Evolutionary conservation across 768 basidiomycete genomes (phyloP).

Genomic region (Tricholoma furcatifolium): DNA sequence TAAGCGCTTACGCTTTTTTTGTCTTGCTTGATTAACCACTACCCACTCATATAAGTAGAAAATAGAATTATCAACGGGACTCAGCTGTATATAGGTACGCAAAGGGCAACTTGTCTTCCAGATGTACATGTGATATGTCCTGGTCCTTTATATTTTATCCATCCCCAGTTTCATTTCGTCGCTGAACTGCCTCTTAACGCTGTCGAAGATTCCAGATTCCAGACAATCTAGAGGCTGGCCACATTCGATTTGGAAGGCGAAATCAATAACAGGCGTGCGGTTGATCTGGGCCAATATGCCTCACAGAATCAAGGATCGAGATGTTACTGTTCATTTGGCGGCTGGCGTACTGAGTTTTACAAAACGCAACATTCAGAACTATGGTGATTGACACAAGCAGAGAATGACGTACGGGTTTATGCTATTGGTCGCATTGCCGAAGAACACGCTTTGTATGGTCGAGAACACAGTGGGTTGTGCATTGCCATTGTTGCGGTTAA

Average conservation of each 20-base stretch:
- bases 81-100: slow-evolving; percentile 61
- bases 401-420: slow-evolving; percentile 8
- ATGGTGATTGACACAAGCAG: background rate
- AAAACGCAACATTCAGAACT: background rate
- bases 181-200: background rate
- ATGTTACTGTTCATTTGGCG: slow-evolving; percentile 7
- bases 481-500: slow-evolving; percentile 9
- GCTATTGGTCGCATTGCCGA: slow-evolving; percentile 32
- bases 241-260: slow-evolving; percentile 53
- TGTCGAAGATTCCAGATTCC: background rate
- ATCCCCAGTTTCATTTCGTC: slow-evolving; percentile 7
- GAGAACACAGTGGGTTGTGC: slow-evolving; percentile 19
- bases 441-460: slow-evolving; percentile 42
- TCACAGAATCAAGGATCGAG: slow-evolving; percentile 41
- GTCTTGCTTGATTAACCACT: slow-evolving; percentile 64
- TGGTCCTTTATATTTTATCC: no score
- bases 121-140: no score
- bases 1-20: slow-evolving; percentile 70
- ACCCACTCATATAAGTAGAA: no score
- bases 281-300: slow-evolving; percentile 68
- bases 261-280: slow-evolving; percentile 57
- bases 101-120: slow-evolving; percentile 65
- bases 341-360: background rate
- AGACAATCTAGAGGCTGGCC: background rate
- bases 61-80: slow-evolving; percentile 56